Base-by-base conservation (phyloP, 257 asterid genomes). In the Anisodus tanguticus region DNA sequence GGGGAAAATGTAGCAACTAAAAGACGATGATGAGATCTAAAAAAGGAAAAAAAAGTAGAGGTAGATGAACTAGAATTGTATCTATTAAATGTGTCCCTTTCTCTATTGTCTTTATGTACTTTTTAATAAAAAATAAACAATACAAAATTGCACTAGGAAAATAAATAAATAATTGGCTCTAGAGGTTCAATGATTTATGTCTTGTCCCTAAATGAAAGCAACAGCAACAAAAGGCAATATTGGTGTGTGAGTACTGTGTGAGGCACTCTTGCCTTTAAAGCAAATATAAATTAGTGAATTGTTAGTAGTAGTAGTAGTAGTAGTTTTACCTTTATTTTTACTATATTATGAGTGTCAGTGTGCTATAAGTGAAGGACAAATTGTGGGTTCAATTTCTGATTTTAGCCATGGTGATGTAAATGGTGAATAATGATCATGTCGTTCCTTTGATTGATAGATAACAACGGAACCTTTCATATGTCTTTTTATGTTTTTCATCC, bases 231-330 rank as follows among this genome's bases (percentile, higher is more conserved):
- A 8, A 77, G 82, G 82, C 82, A 53, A 53, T 77, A 53, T 53
- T 77, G 82, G 82, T 77, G 58, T 13, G 26, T 53, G 82, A 53
- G 17, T n/a, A n/a, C n/a, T n/a, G n/a, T n/a, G n/a, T 54, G 63
- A 77, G 31, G 63, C 15, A 53, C 49, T 77, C 66, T 77, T 77
- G 82, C 82, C 82, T 77, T 77, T 53, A 77, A 77, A 77, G 62
- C 63, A 77, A 77, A 77, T 55, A 77, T 77, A 77, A 26, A 8
- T 74, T 22, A 3, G n/a, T 76, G 43, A 49, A 68, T 31, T 31
- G 7, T n/a, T n/a, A n/a, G n/a, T n/a, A n/a, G n/a, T 31, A 71
- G 58, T 45, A 22, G 0, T 19, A 26, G 6, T 31, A 31, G 1
- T 31, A 31, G 2, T 31, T 53, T 76, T 26, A 51, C 49, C 81